These are phyloP conservation scores for Fusarium sp. DNA, from an alignment of 2,329 filamentous ascomycete species.

Conservation along the genomic window DNA sequence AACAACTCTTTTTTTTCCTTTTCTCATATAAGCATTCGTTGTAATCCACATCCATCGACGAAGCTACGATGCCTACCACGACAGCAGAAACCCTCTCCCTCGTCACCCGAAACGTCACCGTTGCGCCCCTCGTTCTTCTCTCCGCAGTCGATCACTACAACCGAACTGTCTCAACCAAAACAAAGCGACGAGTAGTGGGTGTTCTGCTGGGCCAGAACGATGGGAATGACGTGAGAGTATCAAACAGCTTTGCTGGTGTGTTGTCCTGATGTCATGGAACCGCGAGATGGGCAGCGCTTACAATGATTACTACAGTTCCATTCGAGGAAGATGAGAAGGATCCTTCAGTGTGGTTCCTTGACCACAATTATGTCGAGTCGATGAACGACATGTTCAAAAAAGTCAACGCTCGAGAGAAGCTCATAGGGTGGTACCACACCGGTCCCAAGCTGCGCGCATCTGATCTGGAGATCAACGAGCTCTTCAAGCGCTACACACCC, in stretches of 20 bases:
- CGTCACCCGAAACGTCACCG: slow-evolving; percentile 93
- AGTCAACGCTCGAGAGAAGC: slow-evolving; percentile 97
- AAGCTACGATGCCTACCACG: slow-evolving; percentile 85
- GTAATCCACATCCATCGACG: slow-evolving; percentile 24
- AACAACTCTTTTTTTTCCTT: slow-evolving; percentile 14
- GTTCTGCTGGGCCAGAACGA: slow-evolving; percentile 96
- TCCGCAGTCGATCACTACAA: slow-evolving; percentile 99
- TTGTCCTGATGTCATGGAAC: slow-evolving; percentile 25
- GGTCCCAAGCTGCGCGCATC: slow-evolving; percentile 96
- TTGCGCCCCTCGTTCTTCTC: slow-evolving; percentile 96
- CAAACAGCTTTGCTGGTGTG: slow-evolving; percentile 97
- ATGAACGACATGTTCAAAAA: slow-evolving; percentile 99
- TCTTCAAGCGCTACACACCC: slow-evolving; percentile 98
- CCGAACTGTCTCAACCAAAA: slow-evolving; percentile 87
- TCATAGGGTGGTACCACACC: slow-evolving; percentile 99
- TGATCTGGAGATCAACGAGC: slow-evolving; percentile 98
- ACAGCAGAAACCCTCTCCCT: slow-evolving; percentile 96
- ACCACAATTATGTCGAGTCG: slow-evolving; percentile 98
- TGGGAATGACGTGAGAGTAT: slow-evolving; percentile 94
- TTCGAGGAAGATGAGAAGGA: slow-evolving; percentile 99
- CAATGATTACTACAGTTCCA: slow-evolving; percentile 70
- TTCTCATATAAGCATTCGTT: slow-evolving; percentile 26
- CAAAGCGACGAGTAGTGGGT: slow-evolving; percentile 87
- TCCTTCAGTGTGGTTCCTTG: slow-evolving; percentile 97
- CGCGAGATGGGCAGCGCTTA: slow-evolving; percentile 24